Evolutionary conservation across 169 alveolate genomes (phyloP), one percentile per base, ranked within the genome.

Genomic region (Plasmodium fragile): DNA sequence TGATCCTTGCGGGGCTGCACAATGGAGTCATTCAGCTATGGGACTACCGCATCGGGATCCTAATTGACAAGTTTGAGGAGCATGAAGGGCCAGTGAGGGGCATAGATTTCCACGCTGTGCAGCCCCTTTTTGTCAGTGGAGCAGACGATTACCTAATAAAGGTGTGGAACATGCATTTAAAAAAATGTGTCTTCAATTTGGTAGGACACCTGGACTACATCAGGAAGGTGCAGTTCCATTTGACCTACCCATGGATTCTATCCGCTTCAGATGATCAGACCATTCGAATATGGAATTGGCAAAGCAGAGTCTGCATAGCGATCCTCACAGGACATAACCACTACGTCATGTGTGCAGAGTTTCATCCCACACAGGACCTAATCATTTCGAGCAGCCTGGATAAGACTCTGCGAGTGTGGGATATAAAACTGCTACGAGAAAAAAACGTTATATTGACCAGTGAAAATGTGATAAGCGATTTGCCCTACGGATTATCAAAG

Each of bases 1-100:
- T 99, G 98, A 93, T 99, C 45, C 92, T 99, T 55, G 98, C 98
- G 8, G 98, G 99, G 3, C 95, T 98, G 59, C 99, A 99, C 97
- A 97, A 97, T 81, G 99, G 99, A 81, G 98, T 95, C 69, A 98
- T 99, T 32, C 98, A 98, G 78, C 95, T 98, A 25, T 98, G 98
- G 98, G 99, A 99, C 91, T 99, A 98, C 91, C 94, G 98, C 72
- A 97, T 97, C 52, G 96, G 97, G 5, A 82, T 97, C 13, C 84
- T 97, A 39, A 96, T 97, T 28, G 98, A 97, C 13, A 96, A 95
- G 30, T 98, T 97, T 94, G 97, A 95, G 81, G 99, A 98, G 52
- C 99, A 99, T 94, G 99, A 98, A 73, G 99, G 99, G 3, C 99
- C 99, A 10, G 99, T 98, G 7, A 97, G 99, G 95, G 98, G 99